A percentile compares a stretch with the other conserved stretches of the same genome.
These are phyloP conservation scores for Quercus dentata DNA, from an alignment of 306 rosid species.

Conservation along the genomic window DNA sequence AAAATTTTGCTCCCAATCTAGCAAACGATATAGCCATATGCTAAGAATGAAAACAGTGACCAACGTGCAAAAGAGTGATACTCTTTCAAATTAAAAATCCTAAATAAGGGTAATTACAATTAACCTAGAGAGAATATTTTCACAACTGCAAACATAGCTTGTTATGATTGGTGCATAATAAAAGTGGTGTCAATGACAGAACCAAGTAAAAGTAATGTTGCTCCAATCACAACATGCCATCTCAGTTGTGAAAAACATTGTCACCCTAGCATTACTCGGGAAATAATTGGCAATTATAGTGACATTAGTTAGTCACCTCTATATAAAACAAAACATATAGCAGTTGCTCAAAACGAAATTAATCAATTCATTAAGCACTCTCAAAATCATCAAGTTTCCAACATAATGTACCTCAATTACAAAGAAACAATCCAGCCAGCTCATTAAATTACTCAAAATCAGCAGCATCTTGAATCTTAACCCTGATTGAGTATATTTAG, in stretches of 20 bases:
- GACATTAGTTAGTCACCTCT: background rate
- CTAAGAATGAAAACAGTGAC: background rate
- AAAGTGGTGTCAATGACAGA: no score
- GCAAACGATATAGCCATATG: background rate
- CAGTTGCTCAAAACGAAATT: background rate
- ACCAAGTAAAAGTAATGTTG: no score
- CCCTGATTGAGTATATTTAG: no score
- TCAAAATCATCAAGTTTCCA: background rate
- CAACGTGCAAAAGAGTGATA: background rate
- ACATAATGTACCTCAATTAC: slow-evolving; percentile 3
- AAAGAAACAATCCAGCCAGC: slow-evolving; percentile 17
- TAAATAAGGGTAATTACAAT: background rate
- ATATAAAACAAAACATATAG: background rate
- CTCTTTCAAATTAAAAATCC: background rate
- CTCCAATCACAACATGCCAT: no score
- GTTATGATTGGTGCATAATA: no score
- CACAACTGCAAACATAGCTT: no score
- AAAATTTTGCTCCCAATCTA: background rate
- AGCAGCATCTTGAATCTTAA: slow-evolving; percentile 8
- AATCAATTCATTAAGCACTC: background rate
- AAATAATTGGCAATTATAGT: background rate
- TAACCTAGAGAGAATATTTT: no score
- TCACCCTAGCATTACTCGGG: no score
- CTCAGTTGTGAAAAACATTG: no score
- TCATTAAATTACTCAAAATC: slow-evolving; percentile 3